A percentile compares a stretch with the other conserved stretches of the same genome.
phyloP scores from a whole-genome alignment of 1,139 yeast genomes.

The Wickerhamomyces sp. region DNA sequence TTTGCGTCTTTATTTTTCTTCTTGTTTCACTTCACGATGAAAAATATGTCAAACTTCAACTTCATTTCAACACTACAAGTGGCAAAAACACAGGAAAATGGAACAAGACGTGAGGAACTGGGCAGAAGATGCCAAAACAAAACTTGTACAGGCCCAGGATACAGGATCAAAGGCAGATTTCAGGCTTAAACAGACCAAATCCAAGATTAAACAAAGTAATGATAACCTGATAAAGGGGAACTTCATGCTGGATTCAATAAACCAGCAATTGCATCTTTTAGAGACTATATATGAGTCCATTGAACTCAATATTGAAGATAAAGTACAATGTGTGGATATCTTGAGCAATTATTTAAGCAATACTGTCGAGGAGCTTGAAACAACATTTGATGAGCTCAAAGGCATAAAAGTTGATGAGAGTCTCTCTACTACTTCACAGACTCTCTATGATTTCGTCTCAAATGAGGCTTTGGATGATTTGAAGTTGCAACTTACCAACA shows the following conservation, averaged over 20 bases:
- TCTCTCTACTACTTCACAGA: conserved; percentile 19
- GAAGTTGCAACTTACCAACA: conserved; percentile 3
- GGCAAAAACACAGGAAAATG: neutral
- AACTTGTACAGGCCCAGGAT: conserved; percentile 30
- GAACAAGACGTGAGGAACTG: conserved; percentile 22
- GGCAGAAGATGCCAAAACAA: conserved; percentile 30
- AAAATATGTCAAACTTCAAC: neutral
- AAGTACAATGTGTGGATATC: conserved; percentile 23
- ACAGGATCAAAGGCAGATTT: conserved; percentile 32
- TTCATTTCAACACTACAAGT: too few relatives aligned
- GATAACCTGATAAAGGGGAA: conserved; percentile 25
- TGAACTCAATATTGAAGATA: conserved; percentile 24
- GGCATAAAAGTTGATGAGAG: conserved; percentile 26
- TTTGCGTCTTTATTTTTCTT: too few relatives aligned
- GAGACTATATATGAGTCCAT: conserved; percentile 29
- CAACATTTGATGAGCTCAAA: conserved; percentile 28
- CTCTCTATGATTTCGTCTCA: conserved; percentile 41
- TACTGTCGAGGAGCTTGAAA: conserved; percentile 30
- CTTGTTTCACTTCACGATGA: too few relatives aligned
- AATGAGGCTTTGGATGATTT: conserved; percentile 30
- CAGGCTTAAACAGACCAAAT: conserved; percentile 21
- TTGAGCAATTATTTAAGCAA: conserved; percentile 23
- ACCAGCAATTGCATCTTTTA: conserved; percentile 31
- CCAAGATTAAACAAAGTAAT: conserved; percentile 18
- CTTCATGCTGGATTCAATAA: conserved; percentile 29